A percentile compares a stretch with the other conserved stretches of the same genome.
Conservation (phyloP, 164 flowering plant genomes). For the Pachysandra terminalis region DNA sequence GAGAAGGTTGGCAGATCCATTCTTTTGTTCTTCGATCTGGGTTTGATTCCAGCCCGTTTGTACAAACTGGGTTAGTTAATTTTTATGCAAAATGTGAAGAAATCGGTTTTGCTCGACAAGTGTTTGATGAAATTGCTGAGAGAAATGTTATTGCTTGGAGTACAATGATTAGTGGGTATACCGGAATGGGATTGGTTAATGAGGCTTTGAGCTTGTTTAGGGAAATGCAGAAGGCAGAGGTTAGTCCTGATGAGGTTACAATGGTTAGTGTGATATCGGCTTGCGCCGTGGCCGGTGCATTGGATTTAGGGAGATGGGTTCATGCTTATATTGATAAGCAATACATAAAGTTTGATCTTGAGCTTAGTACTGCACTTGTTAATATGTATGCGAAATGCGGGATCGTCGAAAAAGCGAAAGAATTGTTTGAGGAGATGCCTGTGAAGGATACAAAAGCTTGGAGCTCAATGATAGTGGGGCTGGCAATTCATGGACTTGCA, state of each 20-base stretch:
- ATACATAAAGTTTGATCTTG: constrained; percentile 29
- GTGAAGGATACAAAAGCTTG: constrained; percentile 41
- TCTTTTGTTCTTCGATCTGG: constrained; percentile 30
- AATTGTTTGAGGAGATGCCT: constrained; percentile 39
- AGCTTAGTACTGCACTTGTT: constrained; percentile 44
- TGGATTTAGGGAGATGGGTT: constrained; percentile 46
- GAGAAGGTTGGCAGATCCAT: constrained; percentile 51
- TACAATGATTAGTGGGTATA: constrained; percentile 46
- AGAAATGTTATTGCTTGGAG: constrained; percentile 41
- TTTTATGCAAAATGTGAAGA: constrained; percentile 44
- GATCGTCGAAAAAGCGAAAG: constrained; percentile 32
- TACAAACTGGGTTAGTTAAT: constrained; percentile 35
- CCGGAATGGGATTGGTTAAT: constrained; percentile 31
- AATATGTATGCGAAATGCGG: constrained; percentile 56
- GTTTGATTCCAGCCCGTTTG: constrained; percentile 32
- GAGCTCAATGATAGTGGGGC: constrained; percentile 47
- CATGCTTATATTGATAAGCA: constrained; percentile 35
- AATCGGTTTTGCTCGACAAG: constrained; percentile 24
- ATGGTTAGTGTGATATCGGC: constrained; percentile 47
- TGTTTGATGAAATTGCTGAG: too few species aligned
- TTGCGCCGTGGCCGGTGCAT: constrained; percentile 41
- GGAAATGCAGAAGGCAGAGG: constrained; percentile 38
- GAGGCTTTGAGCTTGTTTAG: constrained; percentile 41
- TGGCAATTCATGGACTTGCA: constrained; percentile 42
- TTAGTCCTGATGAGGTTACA: constrained; percentile 44